Evolutionary conservation across 441 rosid genomes (phyloP), one percentile per base, ranked within the genome.

Genomic region (Daphne laureola): DNA sequence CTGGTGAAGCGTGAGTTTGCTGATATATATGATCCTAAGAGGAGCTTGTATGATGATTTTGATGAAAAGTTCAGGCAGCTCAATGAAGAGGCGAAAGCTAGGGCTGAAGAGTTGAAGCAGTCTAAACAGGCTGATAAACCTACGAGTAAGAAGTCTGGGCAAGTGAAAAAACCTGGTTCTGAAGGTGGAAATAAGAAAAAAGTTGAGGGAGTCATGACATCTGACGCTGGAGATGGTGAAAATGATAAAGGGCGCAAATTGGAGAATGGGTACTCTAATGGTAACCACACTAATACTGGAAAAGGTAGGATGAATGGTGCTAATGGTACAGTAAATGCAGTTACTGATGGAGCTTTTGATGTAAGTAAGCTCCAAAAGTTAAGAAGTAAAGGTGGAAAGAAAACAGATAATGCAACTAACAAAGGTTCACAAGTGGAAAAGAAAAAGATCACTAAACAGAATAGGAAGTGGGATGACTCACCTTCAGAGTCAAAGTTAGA

Each of bases 381-480:
- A 62, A 86, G 76, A 67, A 79, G 76, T 65, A 86, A 86, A 81
- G 95, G 83, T 72, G 76, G 75, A 58, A 89, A 88, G 81, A 92
- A 92, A 78, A 60, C 74, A 73, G 92, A 88, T 65, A 67, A 73
- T 74, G 73, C 75, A 66, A 80, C 68, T 71, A 84, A 58, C 66
- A 84, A 74, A 73, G 86, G 78, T 79, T 71, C 96, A 53, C 80
- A 81, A 57, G 73, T 18, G 68, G 96, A 89, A 12, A 81, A 84
- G 61, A 87, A 82, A 78, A 92, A 84, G 68, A 58, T 65, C 43
- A 72, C 87, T 13, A 92, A 92, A 69, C 78, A 89, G 78, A 83
- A 89, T 57, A 84, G 97, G 71, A 95, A 86, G 72, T 91, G 98
- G 98, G 93, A 82, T 48, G 95, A 91, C 74, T 64, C 83, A 14